phyloP scores from a whole-genome alignment of 352 stramenopile genomes.

The Bremia lactucae region DNA sequence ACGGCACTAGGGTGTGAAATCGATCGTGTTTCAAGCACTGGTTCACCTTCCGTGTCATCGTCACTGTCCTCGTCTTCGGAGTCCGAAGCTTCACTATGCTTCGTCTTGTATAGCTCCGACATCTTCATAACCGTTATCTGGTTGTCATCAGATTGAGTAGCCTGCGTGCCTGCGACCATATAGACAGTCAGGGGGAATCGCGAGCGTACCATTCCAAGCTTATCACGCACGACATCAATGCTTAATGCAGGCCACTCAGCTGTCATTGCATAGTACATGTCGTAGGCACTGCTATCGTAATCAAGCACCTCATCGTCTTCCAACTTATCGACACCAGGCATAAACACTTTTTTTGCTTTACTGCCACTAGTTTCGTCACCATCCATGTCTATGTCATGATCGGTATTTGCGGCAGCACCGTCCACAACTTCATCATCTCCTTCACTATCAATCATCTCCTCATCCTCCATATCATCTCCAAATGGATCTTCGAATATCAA shows the following conservation, averaged over 20 bases:
- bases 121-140: slow-evolving; percentile 98
- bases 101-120: slow-evolving; percentile 92
- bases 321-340: slow-evolving; percentile 87
- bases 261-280: slow-evolving; percentile 98
- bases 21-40: slow-evolving; percentile 91
- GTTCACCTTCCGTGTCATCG: slow-evolving; percentile 90
- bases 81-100: slow-evolving; percentile 70
- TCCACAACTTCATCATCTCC: slow-evolving; percentile 58
- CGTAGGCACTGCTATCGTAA: slow-evolving; percentile 97
- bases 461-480: slow-evolving; percentile 84
- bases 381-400: slow-evolving; percentile 69
- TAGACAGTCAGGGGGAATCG: slow-evolving; percentile 94
- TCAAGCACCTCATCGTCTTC: slow-evolving; percentile 92
- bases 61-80: slow-evolving; percentile 74
- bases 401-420: slow-evolving; percentile 20
- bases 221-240: slow-evolving; percentile 95
- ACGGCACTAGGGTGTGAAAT: slow-evolving; percentile 93
- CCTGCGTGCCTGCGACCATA: slow-evolving; percentile 94
- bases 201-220: slow-evolving; percentile 87
- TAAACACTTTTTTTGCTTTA: slow-evolving; percentile 86
- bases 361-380: slow-evolving; percentile 44
- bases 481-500: slow-evolving; percentile 86
- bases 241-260: slow-evolving; percentile 96
- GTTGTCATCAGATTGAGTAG: slow-evolving; percentile 88
- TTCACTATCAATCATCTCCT: slow-evolving; percentile 83